Conservation (phyloP, 2,329 filamentous ascomycete genomes). For the Fusarium agapanthi region DNA sequence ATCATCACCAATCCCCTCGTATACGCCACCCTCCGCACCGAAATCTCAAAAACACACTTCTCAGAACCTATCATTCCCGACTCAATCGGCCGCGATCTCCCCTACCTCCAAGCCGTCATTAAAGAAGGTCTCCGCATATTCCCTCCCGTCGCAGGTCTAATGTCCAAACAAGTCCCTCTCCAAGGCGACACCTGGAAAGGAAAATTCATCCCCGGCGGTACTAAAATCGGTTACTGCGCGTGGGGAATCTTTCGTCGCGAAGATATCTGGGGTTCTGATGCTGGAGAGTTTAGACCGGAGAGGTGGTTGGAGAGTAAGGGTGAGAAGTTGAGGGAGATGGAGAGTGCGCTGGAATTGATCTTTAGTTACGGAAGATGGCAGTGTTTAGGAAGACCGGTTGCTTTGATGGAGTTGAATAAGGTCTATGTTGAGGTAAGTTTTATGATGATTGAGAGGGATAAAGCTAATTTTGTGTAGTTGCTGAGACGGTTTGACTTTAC, state of each 20-base stretch:
- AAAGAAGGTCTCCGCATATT: constrained; percentile 55
- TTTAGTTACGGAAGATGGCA: constrained; percentile 52
- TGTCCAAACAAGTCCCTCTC: constrained; percentile 47
- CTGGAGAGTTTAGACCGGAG: constrained; percentile 47
- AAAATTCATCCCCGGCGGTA: constrained; percentile 45
- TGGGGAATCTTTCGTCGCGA: constrained; percentile 48
- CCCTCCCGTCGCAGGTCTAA: constrained; percentile 48
- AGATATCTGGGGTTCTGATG: constrained; percentile 49
- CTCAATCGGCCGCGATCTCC: constrained; percentile 47
- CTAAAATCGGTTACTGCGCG: constrained; percentile 46
- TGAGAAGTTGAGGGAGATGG: constrained; percentile 47
- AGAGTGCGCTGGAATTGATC: constrained; percentile 49
- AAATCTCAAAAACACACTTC: constrained; percentile 29
- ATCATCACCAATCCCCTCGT: constrained; percentile 60
- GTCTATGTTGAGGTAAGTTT: constrained; percentile 51
- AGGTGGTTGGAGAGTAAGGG: constrained; percentile 49
- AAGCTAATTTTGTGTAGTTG: constrained; percentile 33
- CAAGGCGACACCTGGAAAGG: constrained; percentile 47
- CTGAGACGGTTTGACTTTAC: constrained; percentile 45
- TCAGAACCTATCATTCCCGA: constrained; percentile 43
- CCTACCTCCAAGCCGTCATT: constrained; percentile 60
- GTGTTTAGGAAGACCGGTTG: constrained; percentile 51
- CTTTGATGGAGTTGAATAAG: constrained; percentile 52
- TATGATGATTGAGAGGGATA: fast-evolving
- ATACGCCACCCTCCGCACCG: constrained; percentile 53